Percentiles rank a stretch among this genome's conserved stretches.
phyloP scores from a whole-genome alignment of 2,329 filamentous ascomycete species.

The Colletotrichum sp. region DNA sequence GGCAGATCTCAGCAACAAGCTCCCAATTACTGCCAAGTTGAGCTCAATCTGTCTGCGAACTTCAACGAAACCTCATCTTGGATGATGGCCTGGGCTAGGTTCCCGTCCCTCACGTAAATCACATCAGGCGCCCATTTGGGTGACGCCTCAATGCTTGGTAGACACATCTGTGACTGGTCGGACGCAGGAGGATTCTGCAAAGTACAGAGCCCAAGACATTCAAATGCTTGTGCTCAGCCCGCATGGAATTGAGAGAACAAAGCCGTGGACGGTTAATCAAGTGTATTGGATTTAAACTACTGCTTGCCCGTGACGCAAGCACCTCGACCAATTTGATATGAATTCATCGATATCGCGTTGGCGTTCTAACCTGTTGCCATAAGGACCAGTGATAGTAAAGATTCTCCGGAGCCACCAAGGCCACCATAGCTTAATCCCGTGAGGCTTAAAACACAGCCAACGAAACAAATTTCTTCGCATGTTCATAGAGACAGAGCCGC shows the following conservation, averaged over 20 bases:
- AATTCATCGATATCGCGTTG: background rate
- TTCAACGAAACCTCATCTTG: background rate
- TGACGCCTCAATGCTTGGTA: background rate
- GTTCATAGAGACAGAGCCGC: background rate
- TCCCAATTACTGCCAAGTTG: background rate
- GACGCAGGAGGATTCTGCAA: background rate
- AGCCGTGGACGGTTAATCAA: background rate
- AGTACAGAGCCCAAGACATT: background rate
- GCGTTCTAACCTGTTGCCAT: background rate
- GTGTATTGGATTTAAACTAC: background rate
- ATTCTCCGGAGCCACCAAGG: background rate
- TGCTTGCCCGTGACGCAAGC: too few relatives aligned
- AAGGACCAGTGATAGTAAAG: background rate
- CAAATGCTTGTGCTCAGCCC: background rate
- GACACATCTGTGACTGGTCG: background rate
- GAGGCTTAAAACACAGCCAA: background rate
- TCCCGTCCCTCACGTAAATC: background rate
- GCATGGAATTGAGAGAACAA: background rate
- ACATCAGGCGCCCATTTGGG: background rate
- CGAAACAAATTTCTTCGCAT: background rate
- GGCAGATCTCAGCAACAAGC: background rate
- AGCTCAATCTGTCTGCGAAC: background rate
- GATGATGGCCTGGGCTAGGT: background rate
- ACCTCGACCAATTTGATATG: background rate
- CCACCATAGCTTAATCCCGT: background rate